Base-by-base conservation (phyloP, 164 flowering plant genomes). In the Berberis vulgaris region DNA sequence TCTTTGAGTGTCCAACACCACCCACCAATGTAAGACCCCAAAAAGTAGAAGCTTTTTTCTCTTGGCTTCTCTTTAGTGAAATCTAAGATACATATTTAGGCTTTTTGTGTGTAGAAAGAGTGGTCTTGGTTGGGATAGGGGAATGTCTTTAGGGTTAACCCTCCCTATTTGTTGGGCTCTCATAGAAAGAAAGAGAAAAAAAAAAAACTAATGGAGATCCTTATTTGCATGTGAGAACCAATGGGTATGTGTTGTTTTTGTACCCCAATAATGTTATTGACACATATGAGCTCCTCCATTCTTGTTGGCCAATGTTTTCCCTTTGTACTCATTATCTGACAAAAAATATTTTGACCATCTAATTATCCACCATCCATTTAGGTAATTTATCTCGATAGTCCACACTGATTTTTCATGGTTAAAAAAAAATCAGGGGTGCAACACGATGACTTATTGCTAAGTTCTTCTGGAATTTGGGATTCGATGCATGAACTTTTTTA, bases 41-140 rank as follows among this genome's bases (percentile, higher is more conserved):
- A 53, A 62, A 66, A 40, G 49, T 13, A 49, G 47, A 49, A 59
- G 56, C 58, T 59, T 66, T 66, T 72, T 67, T 59, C 61, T 60
- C 61, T 72, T 65, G 64, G 71, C 26, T 63, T 60, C 56, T 60
- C 43, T 64, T 13, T 61, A 40, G 62, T 66, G 66, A 71, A 64
- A 67, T 67, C 68, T 50, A 62, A 49, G 65, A 43, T 42, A 26
- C 26, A 41, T 46, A 58, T 45, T 9, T 62, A 38, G 45, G 50
- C 42, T 40, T n/a, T 47, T 47, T 12, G 66, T 52, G 54, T 42
- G 38, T 43, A 7, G 4, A 26, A 26, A 26, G 26, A 26, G 26
- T 26, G 58, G 39, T 12, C 59, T 43, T 41, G 53, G 58, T 46
- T 46, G 49, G 49, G 49, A 46, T 8, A 5, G 5, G 49, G 49